phyloP scores from a whole-genome alignment of 257 asterid genomes.

The Nicotiana otophora region DNA sequence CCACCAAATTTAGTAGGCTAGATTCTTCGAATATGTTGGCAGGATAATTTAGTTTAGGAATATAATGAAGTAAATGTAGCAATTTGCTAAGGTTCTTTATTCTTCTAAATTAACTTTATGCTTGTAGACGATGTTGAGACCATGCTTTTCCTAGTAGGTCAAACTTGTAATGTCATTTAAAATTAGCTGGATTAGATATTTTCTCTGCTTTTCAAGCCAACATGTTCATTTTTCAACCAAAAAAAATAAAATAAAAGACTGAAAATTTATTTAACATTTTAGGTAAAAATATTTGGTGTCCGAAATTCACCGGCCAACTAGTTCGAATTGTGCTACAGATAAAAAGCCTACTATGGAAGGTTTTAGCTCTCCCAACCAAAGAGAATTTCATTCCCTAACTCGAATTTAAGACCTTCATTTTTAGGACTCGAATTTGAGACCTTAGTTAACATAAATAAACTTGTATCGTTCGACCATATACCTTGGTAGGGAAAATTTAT shows the following conservation, averaged over 20 bases:
- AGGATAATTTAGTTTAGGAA: neutral
- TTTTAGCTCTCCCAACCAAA: no score
- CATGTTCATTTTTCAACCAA: neutral
- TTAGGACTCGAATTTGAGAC: no score
- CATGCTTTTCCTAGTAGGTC: neutral
- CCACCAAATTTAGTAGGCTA: neutral
- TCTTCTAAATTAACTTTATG: neutral
- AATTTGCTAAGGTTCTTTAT: slow-evolving; percentile 3
- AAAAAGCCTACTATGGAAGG: no score
- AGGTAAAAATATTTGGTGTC: no score
- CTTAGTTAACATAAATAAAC: no score
- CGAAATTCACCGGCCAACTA: no score
- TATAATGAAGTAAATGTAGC: neutral
- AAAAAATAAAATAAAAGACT: neutral
- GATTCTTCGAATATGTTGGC: neutral
- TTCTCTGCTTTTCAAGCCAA: neutral
- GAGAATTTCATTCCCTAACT: no score
- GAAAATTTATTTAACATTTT: neutral
- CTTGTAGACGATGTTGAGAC: neutral
- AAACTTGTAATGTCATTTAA: neutral
- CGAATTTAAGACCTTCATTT: no score
- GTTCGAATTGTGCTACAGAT: no score
- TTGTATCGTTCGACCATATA: no score
- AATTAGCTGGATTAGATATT: neutral
- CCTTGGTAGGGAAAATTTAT: no score